A percentile compares a stretch with the other conserved stretches of the same genome.
These are phyloP conservation scores for Oryza glumipatula DNA, from an alignment of 176 grass and related monocot species.

Conservation along the genomic window DNA sequence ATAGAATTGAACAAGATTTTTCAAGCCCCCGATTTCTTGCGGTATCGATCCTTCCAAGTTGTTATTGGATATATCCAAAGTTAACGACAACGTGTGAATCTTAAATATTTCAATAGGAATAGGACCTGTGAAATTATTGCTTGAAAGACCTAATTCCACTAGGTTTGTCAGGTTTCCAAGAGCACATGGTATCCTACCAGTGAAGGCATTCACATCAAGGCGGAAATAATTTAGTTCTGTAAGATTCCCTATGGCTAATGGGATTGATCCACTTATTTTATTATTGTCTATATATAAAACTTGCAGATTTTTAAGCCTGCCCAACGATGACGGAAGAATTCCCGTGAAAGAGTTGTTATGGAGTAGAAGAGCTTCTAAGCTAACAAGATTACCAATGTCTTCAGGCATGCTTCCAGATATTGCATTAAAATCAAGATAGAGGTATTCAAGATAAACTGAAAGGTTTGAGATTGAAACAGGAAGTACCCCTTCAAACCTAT, in stretches of 20 bases:
- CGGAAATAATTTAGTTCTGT: slow-evolving; percentile 17
- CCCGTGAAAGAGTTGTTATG: slow-evolving; percentile 26
- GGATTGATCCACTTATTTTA: not conserved
- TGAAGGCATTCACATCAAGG: not conserved
- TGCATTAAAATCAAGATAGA: too few relatives aligned
- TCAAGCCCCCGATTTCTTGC: slow-evolving; percentile 32
- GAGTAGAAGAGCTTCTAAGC: slow-evolving; percentile 5
- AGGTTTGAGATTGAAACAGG: slow-evolving; percentile 40
- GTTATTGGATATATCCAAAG: slow-evolving; percentile 40
- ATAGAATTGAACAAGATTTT: slow-evolving; percentile 22
- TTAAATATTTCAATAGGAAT: slow-evolving; percentile 26
- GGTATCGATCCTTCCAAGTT: slow-evolving; percentile 30
- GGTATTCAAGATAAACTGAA: not conserved
- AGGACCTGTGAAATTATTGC: slow-evolving; percentile 29
- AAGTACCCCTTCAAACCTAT: slow-evolving; percentile 24
- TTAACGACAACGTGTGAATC: not conserved
- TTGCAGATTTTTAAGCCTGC: not conserved
- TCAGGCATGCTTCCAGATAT: slow-evolving; percentile 19
- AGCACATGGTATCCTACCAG: slow-evolving; percentile 33
- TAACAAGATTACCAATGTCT: slow-evolving; percentile 33
- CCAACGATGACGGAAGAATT: slow-evolving; percentile 37
- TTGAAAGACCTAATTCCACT: not conserved
- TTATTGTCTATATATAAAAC: not conserved
- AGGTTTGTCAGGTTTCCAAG: slow-evolving; percentile 36
- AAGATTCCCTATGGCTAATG: slow-evolving; percentile 31